Base-by-base conservation (phyloP, 2,329 filamentous ascomycete species). In the Sphaerulina populicola region DNA sequence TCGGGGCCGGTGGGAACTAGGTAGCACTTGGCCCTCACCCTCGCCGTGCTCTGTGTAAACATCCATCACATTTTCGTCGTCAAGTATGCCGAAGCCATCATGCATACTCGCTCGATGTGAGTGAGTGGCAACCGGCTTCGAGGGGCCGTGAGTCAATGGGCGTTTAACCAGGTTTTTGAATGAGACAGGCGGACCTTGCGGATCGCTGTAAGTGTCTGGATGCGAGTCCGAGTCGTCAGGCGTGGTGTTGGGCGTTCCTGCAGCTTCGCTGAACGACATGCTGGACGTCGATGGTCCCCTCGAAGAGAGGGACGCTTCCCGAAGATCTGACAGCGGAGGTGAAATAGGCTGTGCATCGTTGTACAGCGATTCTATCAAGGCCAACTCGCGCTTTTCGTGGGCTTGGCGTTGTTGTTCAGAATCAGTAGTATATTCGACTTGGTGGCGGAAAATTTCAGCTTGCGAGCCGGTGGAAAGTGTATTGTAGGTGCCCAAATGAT, bases 121-220 rank as follows among this genome's bases (percentile, higher is more conserved):
- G 11, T 23, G 18, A 38, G 14, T 11, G 27, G 57, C 47, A 23
- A 53, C 38, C 12, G 55, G 39, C 46, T 67, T 66, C 46, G 73
- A 68, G 3, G 69, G 69, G 52, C 70, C 72, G 58, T 73, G 73
- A 53, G 70, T 66, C 40, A 72, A 69, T 14, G 69, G 66, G 57
- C 63, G 71, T 11, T 62, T 63, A 14, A 66, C 69, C 27, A 68
- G 38, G 14, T 49, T 50, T 6, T 50, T 33, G 12, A 51, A 47
- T 35, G 56, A 54, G 6, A 54, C 56, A 2, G 63, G 61, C 36
- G 62, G 62, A 6, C 58, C 61, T 21, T 51, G 51, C 1, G 63
- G 60, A 50, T 65, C 64, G 14, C 57, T 62, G 31, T 51, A 61
- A 27, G 60, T 60, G 44, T 58, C 52, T n/a, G 48, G 50, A 33